These are phyloP conservation scores for Penicillium sp. DNA, from an alignment of 2,329 filamentous ascomycete genomes.

Conservation along the genomic window DNA sequence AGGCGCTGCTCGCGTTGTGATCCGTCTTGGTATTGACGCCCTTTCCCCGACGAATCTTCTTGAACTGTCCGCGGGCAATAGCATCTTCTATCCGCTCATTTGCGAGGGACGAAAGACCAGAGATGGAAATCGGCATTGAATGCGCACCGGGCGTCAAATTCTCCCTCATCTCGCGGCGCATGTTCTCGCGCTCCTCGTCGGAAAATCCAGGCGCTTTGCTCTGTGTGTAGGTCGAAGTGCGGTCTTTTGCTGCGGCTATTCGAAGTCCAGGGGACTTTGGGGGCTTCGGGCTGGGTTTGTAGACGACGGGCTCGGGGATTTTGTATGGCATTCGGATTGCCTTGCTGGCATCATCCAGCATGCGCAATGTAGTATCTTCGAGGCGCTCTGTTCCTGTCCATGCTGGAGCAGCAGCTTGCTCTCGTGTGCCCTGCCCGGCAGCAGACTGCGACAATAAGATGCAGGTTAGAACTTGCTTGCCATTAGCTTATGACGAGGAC, in stretches of 20 bases:
- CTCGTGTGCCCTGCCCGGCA: conserved; percentile 65
- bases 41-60: conserved; percentile 74
- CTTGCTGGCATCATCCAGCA: conserved; percentile 65
- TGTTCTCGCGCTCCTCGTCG: conserved; percentile 67
- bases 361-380: conserved; percentile 74
- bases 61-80: conserved; percentile 85
- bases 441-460: conserved; percentile 39
- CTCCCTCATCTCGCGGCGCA: conserved; percentile 71
- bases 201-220: conserved; percentile 57
- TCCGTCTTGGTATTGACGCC: conserved; percentile 69
- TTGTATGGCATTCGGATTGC: conserved; percentile 47
- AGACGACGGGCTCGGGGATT: conserved; percentile 43
- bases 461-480: neutral
- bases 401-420: conserved; percentile 62
- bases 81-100: conserved; percentile 93
- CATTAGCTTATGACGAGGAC: neutral
- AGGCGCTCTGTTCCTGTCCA: conserved; percentile 77
- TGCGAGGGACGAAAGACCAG: conserved; percentile 75
- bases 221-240: conserved; percentile 53
- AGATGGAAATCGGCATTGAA: conserved; percentile 69
- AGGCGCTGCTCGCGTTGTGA: conserved; percentile 75
- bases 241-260: conserved; percentile 57
- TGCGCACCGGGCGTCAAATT: conserved; percentile 71
- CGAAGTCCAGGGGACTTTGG: conserved; percentile 47
- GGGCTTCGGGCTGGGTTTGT: conserved; percentile 46